Base-by-base conservation (phyloP, 805 yeast genomes). In the Torulaspora franciscae region DNA sequence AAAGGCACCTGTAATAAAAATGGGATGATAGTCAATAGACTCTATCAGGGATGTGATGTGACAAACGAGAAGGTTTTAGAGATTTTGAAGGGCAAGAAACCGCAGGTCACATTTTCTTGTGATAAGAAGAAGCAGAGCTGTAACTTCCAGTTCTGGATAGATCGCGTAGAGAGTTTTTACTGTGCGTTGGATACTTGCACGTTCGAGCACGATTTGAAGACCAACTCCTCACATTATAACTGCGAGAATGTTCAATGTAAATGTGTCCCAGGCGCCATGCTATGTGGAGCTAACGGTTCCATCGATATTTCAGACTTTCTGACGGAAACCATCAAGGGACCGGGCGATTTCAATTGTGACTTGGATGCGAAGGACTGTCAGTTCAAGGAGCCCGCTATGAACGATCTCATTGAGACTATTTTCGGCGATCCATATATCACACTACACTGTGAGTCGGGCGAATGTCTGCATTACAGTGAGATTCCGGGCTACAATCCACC, bases 111-210 rank as follows among this genome's bases (percentile, higher is more conserved):
- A 0, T 91, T 93, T 66, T 77, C 88, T 32, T 93, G 99, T 70
- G 81, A 86, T 59, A 78, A 73, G 55, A 75, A 83, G 1, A 69
- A 78, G 0, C 75, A 67, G 13, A 65, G 65, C 8, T 93, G 99
- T 67, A 81, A 88, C 62, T 88, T 93, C 68, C 98, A 93, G 65
- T 88, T 93, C 61, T 93, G 99, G 99, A 87, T 93, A 51, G 96
- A 83, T 54, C 79, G 88, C 62, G 70, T 74, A 36, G 99, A 93
- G 64, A 83, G 95, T 48, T 93, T 93, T 64, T 93, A 79, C 64
- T 93, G 99, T 70, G 93, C 83, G 37, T 74, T 93, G 53, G 66
- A 74, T 42, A 67, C 72, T n/a, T 93, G 99, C 70, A 72, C 74
- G 10, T 85, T 82, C 57, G 73, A 82, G 29, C 79, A 77, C 55